phyloP scores from a whole-genome alignment of 169 alveolate genomes.

The Plasmodium relictum region DNA sequence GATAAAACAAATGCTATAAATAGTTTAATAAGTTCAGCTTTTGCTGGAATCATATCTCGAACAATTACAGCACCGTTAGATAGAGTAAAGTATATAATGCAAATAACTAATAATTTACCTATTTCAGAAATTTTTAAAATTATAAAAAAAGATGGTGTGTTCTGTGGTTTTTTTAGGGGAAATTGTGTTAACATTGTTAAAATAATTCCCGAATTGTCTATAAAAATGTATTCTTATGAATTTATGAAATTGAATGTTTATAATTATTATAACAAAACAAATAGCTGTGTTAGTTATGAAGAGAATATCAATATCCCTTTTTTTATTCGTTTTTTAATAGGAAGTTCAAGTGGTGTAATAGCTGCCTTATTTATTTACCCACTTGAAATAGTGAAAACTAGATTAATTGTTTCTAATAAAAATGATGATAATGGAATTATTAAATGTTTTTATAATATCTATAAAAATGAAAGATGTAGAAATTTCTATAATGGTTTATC shows the following conservation, averaged over 20 bases:
- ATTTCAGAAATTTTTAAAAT: conserved; percentile 47
- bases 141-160: conserved; percentile 53
- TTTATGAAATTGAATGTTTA: conserved; percentile 61
- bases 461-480: conserved; percentile 36
- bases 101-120: conserved; percentile 59
- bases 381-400: conserved; percentile 62
- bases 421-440: conserved; percentile 37
- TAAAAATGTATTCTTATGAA: conserved; percentile 71
- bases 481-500: conserved; percentile 57
- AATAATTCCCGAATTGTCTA: conserved; percentile 63
- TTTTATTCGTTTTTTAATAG: conserved; percentile 66
- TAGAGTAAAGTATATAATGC: conserved; percentile 70
- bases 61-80: conserved; percentile 68
- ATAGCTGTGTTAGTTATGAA: not conserved
- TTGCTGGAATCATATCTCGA: conserved; percentile 54
- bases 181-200: conserved; percentile 68
- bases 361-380: conserved; percentile 65
- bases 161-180: conserved; percentile 70
- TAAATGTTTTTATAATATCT: conserved; percentile 50
- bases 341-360: conserved; percentile 75
- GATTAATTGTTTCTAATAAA: conserved; percentile 65
- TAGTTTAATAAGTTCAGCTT: conserved; percentile 57
- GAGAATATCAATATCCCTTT: conserved; percentile 36
- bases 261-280: conserved; percentile 30
- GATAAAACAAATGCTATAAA: conserved; percentile 52